Base-by-base conservation (phyloP, 2,329 filamentous ascomycete species). In the Paecilomyces niveus region DNA sequence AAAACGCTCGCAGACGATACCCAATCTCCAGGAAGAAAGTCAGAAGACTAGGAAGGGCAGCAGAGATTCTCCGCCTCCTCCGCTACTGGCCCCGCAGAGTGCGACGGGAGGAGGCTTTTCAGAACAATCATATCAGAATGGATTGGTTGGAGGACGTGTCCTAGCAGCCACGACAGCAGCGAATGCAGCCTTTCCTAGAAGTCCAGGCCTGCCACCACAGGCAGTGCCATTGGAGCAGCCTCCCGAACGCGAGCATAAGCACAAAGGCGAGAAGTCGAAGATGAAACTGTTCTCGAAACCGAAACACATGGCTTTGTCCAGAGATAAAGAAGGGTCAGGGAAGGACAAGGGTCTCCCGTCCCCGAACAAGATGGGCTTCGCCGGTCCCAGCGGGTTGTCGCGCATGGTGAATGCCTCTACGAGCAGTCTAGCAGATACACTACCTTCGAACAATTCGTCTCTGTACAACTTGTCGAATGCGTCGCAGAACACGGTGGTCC, bases 281-380 rank as follows among this genome's bases (percentile, higher is more conserved):
- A 87, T 86, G 81, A 88, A 88, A 70, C 76, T 88, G 4, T 88
- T 89, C 68, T 85, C 83, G 4, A 87, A 87, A 66, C 85, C 85
- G 1, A 87, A 87, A 72, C 83, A 82, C 62, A 85, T 87, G 62
- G 82, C 80, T 3, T 80, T 85, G 15, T 82, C 81, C n/a, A 81
- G 83, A 61, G 82, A 85, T 52, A 85, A 82, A 64, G 81, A 85
- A 59, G 57, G 68, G 58, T 60, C 60, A 51, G 56, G 62, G 33
- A 81, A 80, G 62, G 75, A 81, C 22, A 80, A 80, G 55, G 77
- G 80, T 1, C 68, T 84, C 32, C 83, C 85, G 0, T 87, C 84
- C 7, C 85, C 85, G 0, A 83, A 80, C 57, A 83, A 83, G 64
- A 74, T 83, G 33, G 74, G 76, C 32, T 76, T 82, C 24, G 70